phyloP scores from a whole-genome alignment of 257 asterid genomes.

The Solanum habrochaites region DNA sequence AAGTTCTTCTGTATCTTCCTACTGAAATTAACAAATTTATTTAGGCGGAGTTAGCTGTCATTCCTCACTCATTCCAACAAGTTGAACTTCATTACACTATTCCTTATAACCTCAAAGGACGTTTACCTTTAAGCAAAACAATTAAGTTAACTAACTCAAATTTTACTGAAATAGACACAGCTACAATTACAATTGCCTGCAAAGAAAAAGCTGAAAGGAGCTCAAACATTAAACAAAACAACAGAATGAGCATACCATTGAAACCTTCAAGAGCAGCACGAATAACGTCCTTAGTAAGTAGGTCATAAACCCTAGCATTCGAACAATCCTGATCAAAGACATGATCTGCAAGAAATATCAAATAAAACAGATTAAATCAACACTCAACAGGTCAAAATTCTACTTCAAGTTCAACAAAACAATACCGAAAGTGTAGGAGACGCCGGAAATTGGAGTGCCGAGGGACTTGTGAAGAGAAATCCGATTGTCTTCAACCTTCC shows the following conservation, averaged over 20 bases:
- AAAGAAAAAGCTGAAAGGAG: neutral
- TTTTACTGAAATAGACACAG: neutral
- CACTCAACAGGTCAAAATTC: neutral
- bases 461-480: conserved; percentile 70
- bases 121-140: neutral
- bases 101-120: neutral
- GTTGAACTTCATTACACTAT: neutral
- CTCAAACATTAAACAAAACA: neutral
- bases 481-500: conserved; percentile 78
- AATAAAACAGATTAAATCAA: neutral
- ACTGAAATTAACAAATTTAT: neutral
- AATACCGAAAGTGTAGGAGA: conserved; percentile 75
- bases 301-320: conserved; percentile 67
- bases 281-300: conserved; percentile 61
- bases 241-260: conserved; percentile 38
- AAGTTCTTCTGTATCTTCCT: neutral
- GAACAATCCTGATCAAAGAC: conserved; percentile 75
- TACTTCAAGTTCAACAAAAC: too few species aligned
- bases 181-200: neutral
- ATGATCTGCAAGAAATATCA: conserved; percentile 45
- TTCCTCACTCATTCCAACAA: neutral
- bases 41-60: neutral
- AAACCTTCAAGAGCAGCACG: conserved; percentile 79
- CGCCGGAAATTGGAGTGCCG: conserved; percentile 68
- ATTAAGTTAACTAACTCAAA: neutral